Conservation (phyloP, 2,329 filamentous ascomycete species). For the Fusarium solani-melongenae region DNA sequence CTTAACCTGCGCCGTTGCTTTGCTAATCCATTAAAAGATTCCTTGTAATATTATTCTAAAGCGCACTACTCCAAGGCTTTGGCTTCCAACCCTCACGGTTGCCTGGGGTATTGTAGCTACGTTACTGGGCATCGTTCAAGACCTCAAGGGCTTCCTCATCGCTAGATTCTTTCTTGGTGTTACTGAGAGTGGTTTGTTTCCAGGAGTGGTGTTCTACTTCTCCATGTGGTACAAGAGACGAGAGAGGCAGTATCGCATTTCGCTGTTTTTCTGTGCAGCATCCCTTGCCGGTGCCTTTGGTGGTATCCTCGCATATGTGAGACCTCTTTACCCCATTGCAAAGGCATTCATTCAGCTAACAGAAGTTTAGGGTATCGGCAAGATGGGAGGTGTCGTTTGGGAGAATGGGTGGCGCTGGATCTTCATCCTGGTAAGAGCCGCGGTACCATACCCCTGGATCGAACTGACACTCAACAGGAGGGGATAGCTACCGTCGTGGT, state of each 20-base stretch:
- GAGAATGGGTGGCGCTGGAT: slow-evolving; percentile 68
- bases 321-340: background rate
- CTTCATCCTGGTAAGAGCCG: slow-evolving; percentile 63
- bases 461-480: slow-evolving; percentile 51
- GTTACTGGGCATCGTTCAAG: slow-evolving; percentile 59
- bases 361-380: slow-evolving; percentile 59
- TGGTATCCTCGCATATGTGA: slow-evolving; percentile 65
- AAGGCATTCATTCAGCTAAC: background rate
- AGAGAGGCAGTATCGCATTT: slow-evolving; percentile 65
- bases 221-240: slow-evolving; percentile 67
- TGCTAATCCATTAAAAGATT: slow-evolving; percentile 51
- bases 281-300: slow-evolving; percentile 67
- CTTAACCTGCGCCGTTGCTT: accelerated
- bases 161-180: slow-evolving; percentile 68
- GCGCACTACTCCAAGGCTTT: slow-evolving; percentile 66
- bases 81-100: slow-evolving; percentile 68
- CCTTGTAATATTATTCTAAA: slow-evolving; percentile 73
- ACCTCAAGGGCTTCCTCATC: slow-evolving; percentile 61
- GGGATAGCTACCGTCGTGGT: slow-evolving; percentile 66
- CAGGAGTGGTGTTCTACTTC: slow-evolving; percentile 62
- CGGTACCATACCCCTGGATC: accelerated
- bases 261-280: slow-evolving; percentile 66
- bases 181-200: slow-evolving; percentile 63
- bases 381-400: slow-evolving; percentile 64
- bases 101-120: slow-evolving; percentile 67